Percentiles rank a stretch among this genome's conserved stretches.
These are phyloP conservation scores for Aspergillus ellipticus DNA, from an alignment of 495 filamentous ascomycete species.

Conservation along the genomic window DNA sequence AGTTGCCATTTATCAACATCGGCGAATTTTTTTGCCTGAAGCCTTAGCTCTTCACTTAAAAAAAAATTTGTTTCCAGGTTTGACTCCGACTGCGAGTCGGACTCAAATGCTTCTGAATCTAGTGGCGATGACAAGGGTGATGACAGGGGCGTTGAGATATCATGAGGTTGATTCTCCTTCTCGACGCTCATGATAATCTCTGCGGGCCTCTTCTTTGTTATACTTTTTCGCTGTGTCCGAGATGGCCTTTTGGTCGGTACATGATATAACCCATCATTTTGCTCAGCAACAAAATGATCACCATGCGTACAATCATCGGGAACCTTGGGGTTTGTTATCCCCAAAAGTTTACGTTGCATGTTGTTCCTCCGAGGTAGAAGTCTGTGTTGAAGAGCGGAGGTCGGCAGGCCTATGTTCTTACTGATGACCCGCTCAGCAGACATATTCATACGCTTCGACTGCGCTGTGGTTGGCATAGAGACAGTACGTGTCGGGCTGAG, in stretches of 20 bases:
- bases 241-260: constrained; percentile 24
- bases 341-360: constrained; percentile 21
- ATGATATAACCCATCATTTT: constrained; percentile 41
- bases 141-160: constrained; percentile 17
- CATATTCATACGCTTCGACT: constrained; percentile 8
- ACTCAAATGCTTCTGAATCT: constrained; percentile 31
- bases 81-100: constrained; percentile 18
- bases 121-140: constrained; percentile 39
- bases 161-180: constrained; percentile 30
- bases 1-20: constrained; percentile 69
- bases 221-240: constrained; percentile 8
- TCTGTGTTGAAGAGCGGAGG: constrained; percentile 43
- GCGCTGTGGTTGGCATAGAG: constrained; percentile 20
- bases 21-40: constrained; percentile 53
- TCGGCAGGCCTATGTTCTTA: constrained; percentile 39
- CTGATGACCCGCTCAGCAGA: constrained; percentile 14
- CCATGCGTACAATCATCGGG: constrained; percentile 34
- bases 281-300: constrained; percentile 26
- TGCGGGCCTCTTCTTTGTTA: constrained; percentile 15
- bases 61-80: constrained; percentile 14
- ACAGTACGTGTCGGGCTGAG: constrained; percentile 11
- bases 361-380: constrained; percentile 45
- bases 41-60: constrained; percentile 37
- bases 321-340: constrained; percentile 17
- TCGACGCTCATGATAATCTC: constrained; percentile 11